Conservation (phyloP, 345 rosid species). For the Eutrema yunnanense region DNA sequence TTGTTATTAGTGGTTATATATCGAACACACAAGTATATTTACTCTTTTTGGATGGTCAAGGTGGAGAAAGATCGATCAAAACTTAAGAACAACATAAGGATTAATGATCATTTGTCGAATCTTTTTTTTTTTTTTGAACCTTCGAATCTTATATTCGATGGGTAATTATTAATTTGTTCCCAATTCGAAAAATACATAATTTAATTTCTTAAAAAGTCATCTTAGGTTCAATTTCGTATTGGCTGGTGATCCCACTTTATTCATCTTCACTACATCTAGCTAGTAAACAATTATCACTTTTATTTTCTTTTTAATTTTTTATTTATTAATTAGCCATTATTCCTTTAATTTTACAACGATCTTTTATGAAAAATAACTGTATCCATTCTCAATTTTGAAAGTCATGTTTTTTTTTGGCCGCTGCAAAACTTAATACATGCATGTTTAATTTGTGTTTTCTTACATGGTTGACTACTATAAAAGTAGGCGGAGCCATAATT, state of each 20-base stretch:
- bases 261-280: background rate
- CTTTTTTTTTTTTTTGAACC: no score
- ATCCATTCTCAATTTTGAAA: background rate
- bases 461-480: background rate
- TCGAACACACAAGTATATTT: background rate
- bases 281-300: background rate
- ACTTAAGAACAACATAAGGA: background rate
- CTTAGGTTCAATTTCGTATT: background rate
- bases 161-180: background rate
- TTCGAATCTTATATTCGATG: background rate
- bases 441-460: background rate
- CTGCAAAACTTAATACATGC: background rate
- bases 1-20: background rate
- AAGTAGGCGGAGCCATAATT: background rate
- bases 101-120: background rate
- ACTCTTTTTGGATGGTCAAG: background rate
- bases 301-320: background rate
- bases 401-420: background rate
- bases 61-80: background rate
- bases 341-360: background rate
- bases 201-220: background rate
- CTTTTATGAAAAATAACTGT: background rate
- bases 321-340: background rate
- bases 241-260: background rate
- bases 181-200: background rate